Evolutionary conservation across 495 filamentous ascomycete genomes (phyloP), one percentile per base, ranked within the genome.

Genomic region (Ramalina intermedia): DNA sequence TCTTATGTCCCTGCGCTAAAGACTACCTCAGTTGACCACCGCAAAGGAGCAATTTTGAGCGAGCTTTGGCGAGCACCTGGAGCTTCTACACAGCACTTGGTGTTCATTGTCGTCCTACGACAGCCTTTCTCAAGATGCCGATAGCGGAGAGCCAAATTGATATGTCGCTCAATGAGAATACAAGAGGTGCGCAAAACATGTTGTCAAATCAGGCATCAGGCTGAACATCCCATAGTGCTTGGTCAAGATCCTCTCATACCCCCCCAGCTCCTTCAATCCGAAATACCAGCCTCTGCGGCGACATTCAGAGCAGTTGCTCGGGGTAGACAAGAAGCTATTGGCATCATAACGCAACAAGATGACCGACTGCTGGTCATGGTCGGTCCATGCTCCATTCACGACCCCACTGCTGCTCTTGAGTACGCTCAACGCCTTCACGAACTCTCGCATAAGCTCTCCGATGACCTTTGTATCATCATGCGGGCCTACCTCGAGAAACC

Each of bases 401-500:
- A 99, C 63, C 91, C 93, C 17, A 67, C 78, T 37, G 84, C 88
- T 56, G 93, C 93, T 27, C 72, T 95, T 47, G 87, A 94, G 62
- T 99, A 99, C 77, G 91, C 87, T 70, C 80, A 87, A 55, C 75
- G 82, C 49, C 70, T 99, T 48, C 54, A 90, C 52, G 71, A 76
- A 57, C 69, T 94, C 61, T 91, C 93, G 66, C 75, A 89, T 62
- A 94, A 94, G 69, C 84, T 95, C 74, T 70, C 80, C 55, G 77
- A 87, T 58, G 86, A 96, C 58, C 74, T 99, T 13, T 68, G 94
- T 45, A 94, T 99, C 54, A 81, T 96, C 37, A 99, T 99, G 93
- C 84, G 93, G 43, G 84, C 87, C 44, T 99, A 99, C 74, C 80
- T 99, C 26, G 93, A 99, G 73, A 99, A 99, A 71, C 93, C 93